Evolutionary conservation across 2,329 filamentous ascomycete genomes (phyloP).

Genomic region (Talaromyces sp.): DNA sequence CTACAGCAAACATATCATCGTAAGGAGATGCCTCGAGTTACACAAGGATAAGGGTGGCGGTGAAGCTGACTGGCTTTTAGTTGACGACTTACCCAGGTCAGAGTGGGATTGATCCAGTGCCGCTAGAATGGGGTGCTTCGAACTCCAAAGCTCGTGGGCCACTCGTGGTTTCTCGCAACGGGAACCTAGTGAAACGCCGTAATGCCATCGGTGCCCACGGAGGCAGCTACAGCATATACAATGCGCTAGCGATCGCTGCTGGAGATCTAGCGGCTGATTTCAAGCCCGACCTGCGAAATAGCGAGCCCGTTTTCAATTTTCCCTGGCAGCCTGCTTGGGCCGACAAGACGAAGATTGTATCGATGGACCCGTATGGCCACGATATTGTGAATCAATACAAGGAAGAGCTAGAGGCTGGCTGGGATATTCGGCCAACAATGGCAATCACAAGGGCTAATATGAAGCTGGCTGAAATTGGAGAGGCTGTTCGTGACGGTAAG

Average conservation of each 20-base stretch:
- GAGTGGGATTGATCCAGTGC: conserved; percentile 5
- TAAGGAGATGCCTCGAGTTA: conserved; percentile 17
- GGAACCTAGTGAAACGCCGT: conserved; percentile 35
- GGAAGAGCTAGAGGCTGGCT: conserved; percentile 69
- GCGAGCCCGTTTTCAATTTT: conserved; percentile 86
- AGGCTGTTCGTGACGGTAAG: conserved; percentile 78
- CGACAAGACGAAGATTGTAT: conserved; percentile 90
- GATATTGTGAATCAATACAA: conserved; percentile 79
- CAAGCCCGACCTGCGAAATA: conserved; percentile 77
- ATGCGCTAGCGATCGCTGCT: conserved; percentile 87
- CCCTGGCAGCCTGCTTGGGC: conserved; percentile 89
- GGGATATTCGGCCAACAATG: conserved; percentile 84
- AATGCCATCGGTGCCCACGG: conserved; percentile 72
- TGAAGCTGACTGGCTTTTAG: conserved; percentile 25
- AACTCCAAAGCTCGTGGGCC: conserved; percentile 64
- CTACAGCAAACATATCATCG: conserved; percentile 41
- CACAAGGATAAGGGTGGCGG: no score
- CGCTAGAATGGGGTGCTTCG: conserved; percentile 5
- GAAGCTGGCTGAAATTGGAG: conserved; percentile 92
- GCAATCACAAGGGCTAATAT: conserved; percentile 92
- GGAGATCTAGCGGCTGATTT: conserved; percentile 85
- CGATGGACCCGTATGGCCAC: conserved; percentile 95
- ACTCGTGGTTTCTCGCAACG: conserved; percentile 69
- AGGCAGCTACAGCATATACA: conserved; percentile 94
- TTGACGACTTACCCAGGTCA: conserved; percentile 81